Conservation (phyloP, 192 early-diverging fungal genomes). For the Coemansia nantahalensis region DNA sequence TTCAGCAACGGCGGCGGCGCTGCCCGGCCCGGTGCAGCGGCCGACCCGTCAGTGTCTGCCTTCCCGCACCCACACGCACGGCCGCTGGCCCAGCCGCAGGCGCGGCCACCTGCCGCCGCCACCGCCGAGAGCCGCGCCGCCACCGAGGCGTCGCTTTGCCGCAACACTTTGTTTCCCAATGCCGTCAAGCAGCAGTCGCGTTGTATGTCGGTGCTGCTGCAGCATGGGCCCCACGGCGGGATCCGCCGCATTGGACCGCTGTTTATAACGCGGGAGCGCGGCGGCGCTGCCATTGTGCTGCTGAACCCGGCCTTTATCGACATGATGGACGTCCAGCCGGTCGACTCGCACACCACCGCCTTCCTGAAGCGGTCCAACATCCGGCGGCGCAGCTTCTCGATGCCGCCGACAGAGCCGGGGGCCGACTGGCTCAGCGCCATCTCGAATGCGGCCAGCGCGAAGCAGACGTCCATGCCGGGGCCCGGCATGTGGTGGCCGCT, state of each 20-base stretch:
- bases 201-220: constrained; percentile 47
- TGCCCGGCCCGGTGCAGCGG: too few relatives aligned
- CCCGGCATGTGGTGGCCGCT: constrained; percentile 56
- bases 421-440: constrained; percentile 34
- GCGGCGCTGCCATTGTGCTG: constrained; percentile 32
- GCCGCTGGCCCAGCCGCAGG: too few relatives aligned
- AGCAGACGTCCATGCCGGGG: constrained; percentile 8
- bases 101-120: too few relatives aligned
- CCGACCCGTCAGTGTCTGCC: too few relatives aligned
- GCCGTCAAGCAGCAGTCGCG: constrained; percentile 52
- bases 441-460: constrained; percentile 3
- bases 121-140: constrained; percentile 4
- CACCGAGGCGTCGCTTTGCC: constrained; percentile 16
- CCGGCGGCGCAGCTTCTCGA: constrained; percentile 46
- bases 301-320: constrained; percentile 50
- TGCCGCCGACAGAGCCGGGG: constrained; percentile 16
- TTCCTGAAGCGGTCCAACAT: constrained; percentile 46
- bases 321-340: constrained; percentile 53
- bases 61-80: too few relatives aligned
- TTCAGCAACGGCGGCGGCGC: too few relatives aligned
- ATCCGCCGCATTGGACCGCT: constrained; percentile 47
- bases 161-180: constrained; percentile 50
- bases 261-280: constrained; percentile 45
- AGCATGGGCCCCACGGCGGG: constrained; percentile 52
- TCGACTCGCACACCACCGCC: constrained; percentile 25